These are phyloP conservation scores for Saturnispora quitensis DNA, from an alignment of 805 yeast genomes.

Conservation along the genomic window DNA sequence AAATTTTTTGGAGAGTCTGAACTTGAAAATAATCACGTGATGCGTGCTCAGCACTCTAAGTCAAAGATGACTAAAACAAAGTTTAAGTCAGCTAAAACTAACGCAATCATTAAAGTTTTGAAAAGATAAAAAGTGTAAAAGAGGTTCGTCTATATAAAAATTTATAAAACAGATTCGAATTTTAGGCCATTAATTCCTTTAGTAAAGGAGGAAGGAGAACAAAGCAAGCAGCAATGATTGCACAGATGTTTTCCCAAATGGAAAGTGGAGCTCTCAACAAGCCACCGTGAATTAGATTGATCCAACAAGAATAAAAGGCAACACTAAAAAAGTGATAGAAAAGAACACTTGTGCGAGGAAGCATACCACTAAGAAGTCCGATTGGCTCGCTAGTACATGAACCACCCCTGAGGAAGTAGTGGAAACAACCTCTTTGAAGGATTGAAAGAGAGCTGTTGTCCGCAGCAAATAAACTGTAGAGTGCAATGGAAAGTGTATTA, in stretches of 20 bases:
- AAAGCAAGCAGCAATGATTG: slow-evolving; percentile 61
- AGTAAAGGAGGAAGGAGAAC: slow-evolving; percentile 74
- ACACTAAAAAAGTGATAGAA: slow-evolving; percentile 86
- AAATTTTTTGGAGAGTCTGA: background rate
- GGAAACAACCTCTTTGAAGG: slow-evolving; percentile 83
- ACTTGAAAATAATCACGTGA: background rate
- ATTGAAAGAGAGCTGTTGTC: slow-evolving; percentile 53
- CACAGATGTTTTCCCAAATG: slow-evolving; percentile 54
- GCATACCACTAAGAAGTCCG: slow-evolving; percentile 71
- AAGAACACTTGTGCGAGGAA: slow-evolving; percentile 64
- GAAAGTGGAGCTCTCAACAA: slow-evolving; percentile 57
- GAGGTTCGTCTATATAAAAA: background rate
- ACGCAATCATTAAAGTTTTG: no score
- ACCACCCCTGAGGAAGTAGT: slow-evolving; percentile 80
- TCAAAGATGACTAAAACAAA: background rate
- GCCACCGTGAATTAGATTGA: slow-evolving; percentile 65
- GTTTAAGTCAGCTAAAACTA: background rate
- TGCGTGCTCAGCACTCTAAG: background rate
- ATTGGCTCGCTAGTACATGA: slow-evolving; percentile 70
- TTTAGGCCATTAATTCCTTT: slow-evolving; percentile 7
- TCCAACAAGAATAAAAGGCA: slow-evolving; percentile 71
- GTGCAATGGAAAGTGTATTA: slow-evolving; percentile 83
- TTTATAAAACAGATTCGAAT: background rate
- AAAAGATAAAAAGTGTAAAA: background rate
- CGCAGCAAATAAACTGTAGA: slow-evolving; percentile 87